Evolutionary conservation across 2,329 filamentous ascomycete genomes (phyloP), one percentile per base, ranked within the genome.

Genomic region (Hypoxylon sp.): DNA sequence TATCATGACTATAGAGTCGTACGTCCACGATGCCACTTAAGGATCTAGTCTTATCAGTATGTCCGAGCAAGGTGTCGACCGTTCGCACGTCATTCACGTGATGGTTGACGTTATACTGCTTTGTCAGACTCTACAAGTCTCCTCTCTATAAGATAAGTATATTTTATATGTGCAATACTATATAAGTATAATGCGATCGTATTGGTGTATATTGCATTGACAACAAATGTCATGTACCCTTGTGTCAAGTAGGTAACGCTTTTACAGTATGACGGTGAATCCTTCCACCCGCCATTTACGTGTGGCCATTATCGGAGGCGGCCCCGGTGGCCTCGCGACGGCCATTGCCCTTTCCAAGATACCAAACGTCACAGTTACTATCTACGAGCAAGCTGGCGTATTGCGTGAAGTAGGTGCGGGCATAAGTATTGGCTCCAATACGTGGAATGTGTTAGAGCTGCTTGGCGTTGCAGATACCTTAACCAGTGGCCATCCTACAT

Each of bases 371-470:
- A 72, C 81, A 17, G 78, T 83, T 2, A 79, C 74, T 0, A 69
- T 85, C 1, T 86, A 83, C 56, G 84, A 86, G 64, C 80, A 84
- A 62, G 82, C 82, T 0, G 76, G 68, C 5, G 75, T 81, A 17
- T 72, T 85, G n/a, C 75, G 82, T 33, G 83, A 86, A 69, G 80
- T 84, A 4, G 83, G 84, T 0, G 83, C 83, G 0, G 84, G 83
- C 0, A 84, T 86, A 60, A 81, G 78, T 50, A 81, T 85, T 14
- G 79, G 80, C 1, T 75, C 79, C 6, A 85, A 85, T 70, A 80
- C 80, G 13, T 86, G 83, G 84, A 83, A 79, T 48, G 81, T 85
- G 4, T 73, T 86, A 14, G 82, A 82, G 50, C 70, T 85, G 29
- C 76, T 85, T 2, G 83, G 82, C 9, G 82, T 80, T 1, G 81